phyloP scores from a whole-genome alignment of 768 basidiomycete species.

The Suillus paluster region DNA sequence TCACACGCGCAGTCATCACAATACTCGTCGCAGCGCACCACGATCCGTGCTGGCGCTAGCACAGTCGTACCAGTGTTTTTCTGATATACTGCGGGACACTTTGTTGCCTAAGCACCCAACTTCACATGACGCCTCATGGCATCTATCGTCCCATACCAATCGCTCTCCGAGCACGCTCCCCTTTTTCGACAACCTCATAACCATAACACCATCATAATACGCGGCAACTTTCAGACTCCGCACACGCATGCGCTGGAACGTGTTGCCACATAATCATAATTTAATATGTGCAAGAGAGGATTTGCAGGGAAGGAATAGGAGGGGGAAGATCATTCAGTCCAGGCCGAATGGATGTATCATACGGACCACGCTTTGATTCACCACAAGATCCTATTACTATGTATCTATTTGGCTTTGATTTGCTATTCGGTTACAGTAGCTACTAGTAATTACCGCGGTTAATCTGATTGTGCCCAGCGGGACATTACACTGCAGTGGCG shows the following conservation, averaged over 20 bases:
- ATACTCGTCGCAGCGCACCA: conserved; percentile 31
- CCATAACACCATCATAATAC: conserved; percentile 1
- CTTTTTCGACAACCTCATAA: neutral
- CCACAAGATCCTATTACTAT: conserved; percentile 4
- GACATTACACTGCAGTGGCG: neutral
- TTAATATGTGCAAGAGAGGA: conserved; percentile 4
- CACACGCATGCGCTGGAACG: neutral
- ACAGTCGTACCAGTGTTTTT: conserved; percentile 63
- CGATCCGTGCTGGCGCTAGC: conserved; percentile 55
- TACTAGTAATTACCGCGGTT: neutral
- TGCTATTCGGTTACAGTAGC: conserved; percentile 2
- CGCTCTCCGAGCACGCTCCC: neutral
- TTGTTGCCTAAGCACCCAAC: neutral
- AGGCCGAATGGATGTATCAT: neutral
- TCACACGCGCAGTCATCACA: conserved; percentile 32
- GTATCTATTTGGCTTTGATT: conserved; percentile 5
- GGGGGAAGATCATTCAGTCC: neutral
- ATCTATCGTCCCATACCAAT: neutral
- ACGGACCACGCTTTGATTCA: conserved; percentile 2
- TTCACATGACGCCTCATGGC: neutral
- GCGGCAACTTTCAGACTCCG: neutral
- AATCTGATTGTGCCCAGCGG: neutral
- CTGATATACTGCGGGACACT: conserved; percentile 32
- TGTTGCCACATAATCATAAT: neutral
- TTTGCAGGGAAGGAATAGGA: neutral